These are phyloP conservation scores for Teunomyces panamensis DNA, from an alignment of 805 yeast genomes.

Conservation along the genomic window DNA sequence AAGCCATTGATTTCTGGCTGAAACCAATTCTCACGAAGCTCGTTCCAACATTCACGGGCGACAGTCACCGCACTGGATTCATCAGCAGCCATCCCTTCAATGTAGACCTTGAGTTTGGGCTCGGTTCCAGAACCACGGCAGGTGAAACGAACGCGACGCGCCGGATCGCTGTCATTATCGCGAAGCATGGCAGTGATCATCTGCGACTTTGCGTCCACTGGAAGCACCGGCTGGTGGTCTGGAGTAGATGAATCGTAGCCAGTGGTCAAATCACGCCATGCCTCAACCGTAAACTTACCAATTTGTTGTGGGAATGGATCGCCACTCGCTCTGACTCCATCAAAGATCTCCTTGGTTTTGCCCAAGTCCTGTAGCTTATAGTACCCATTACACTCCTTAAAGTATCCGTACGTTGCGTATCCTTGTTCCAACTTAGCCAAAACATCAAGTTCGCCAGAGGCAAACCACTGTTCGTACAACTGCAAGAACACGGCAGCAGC, in stretches of 20 bases:
- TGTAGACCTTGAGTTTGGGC: conserved; percentile 88
- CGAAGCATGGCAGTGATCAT: conserved; percentile 72
- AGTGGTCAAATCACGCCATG: conserved; percentile 80
- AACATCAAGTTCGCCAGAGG: conserved; percentile 32
- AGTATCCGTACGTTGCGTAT: conserved; percentile 69
- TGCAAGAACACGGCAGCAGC: conserved; percentile 78
- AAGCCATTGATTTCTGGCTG: conserved; percentile 48
- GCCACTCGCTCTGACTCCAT: conserved; percentile 39
- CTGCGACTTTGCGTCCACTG: conserved; percentile 70
- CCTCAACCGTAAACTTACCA: conserved; percentile 55
- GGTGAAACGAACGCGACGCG: conserved; percentile 59
- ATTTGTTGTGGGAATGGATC: conserved; percentile 44
- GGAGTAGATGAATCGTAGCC: conserved; percentile 75
- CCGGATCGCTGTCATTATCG: conserved; percentile 6
- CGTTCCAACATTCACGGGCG: conserved; percentile 68
- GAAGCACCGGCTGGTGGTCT: conserved; percentile 60
- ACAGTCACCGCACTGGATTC: conserved; percentile 47
- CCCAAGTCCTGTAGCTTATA: conserved; percentile 59
- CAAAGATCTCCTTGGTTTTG: conserved; percentile 55
- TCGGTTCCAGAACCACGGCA: conserved; percentile 96
- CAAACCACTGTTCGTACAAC: conserved; percentile 55
- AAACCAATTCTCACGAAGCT: conserved; percentile 63
- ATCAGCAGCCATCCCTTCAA: conserved; percentile 61
- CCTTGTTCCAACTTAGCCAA: conserved; percentile 55
- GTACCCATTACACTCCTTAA: conserved; percentile 84